Percentiles rank a stretch among this genome's conserved stretches.
phyloP scores from a whole-genome alignment of 2,329 filamentous ascomycete species.

The Calonectria hongkongensis region DNA sequence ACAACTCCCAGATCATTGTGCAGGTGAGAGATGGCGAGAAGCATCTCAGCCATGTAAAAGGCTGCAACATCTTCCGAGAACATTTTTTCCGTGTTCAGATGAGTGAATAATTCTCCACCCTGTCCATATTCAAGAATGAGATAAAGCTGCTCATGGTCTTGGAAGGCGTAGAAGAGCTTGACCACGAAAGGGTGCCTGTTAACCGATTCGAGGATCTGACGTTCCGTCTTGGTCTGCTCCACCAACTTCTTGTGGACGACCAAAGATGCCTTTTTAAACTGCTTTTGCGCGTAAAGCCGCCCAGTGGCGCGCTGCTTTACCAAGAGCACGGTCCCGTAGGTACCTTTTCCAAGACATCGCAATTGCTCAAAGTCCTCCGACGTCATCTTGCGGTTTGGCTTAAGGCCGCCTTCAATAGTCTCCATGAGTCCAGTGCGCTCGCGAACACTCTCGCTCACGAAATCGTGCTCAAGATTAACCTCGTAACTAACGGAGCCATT shows the following conservation, averaged over 20 bases:
- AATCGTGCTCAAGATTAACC: constrained; percentile 88
- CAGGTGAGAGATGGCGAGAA: constrained; percentile 93
- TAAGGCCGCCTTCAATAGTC: constrained; percentile 72
- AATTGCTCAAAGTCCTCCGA: constrained; percentile 92
- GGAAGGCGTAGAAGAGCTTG: constrained; percentile 98
- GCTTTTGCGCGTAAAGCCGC: constrained; percentile 96
- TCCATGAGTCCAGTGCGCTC: constrained; percentile 66
- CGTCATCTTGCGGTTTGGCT: constrained; percentile 86
- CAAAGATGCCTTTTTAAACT: constrained; percentile 97
- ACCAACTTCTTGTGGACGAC: constrained; percentile 96
- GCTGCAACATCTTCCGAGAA: constrained; percentile 91
- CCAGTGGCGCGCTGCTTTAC: constrained; percentile 94
- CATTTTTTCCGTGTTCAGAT: constrained; percentile 95
- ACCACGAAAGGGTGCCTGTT: constrained; percentile 98
- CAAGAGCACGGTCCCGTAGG: constrained; percentile 94
- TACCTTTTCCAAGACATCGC: constrained; percentile 95
- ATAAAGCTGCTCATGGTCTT: constrained; percentile 98
- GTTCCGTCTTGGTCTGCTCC: constrained; percentile 98
- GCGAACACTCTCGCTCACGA: constrained; percentile 80
- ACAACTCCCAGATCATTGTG: constrained; percentile 95
- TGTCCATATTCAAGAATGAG: constrained; percentile 98
- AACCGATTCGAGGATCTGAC: constrained; percentile 94
- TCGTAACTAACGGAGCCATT: constrained; percentile 89
- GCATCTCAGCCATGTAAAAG: constrained; percentile 99
- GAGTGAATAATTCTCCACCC: constrained; percentile 97